Evolutionary conservation across 1,284 basidiomycete species (phyloP).

Genomic region (Cutaneotrichosporon dermatis): DNA sequence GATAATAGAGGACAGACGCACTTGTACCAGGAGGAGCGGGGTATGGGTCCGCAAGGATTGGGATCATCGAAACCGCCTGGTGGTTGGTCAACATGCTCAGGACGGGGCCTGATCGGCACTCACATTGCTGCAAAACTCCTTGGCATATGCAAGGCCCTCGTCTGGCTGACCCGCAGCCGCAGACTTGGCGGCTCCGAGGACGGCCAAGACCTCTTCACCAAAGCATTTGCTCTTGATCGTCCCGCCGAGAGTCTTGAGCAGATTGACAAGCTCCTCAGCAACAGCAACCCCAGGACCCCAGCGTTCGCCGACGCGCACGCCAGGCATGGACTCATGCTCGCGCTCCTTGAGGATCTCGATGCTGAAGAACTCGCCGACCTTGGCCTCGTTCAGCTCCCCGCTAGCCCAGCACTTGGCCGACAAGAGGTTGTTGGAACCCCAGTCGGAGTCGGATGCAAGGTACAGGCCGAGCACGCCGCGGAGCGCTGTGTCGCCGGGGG

Average conservation of each 20-base stretch:
- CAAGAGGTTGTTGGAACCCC: slow-evolving; percentile 24
- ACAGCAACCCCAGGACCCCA: slow-evolving; percentile 19
- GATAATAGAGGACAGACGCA: background rate
- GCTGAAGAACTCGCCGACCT: slow-evolving; percentile 30
- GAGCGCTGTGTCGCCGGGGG: slow-evolving; percentile 24
- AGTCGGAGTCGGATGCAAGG: slow-evolving; percentile 27
- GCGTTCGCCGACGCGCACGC: slow-evolving; percentile 31
- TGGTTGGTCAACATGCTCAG: background rate
- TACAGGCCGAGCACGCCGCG: slow-evolving; percentile 34
- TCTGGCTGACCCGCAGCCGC: slow-evolving; percentile 5
- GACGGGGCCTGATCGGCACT: slow-evolving; percentile 1
- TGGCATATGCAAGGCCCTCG: slow-evolving; percentile 14
- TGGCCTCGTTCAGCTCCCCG: slow-evolving; percentile 19
- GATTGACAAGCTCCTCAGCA: slow-evolving; percentile 16
- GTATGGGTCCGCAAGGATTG: slow-evolving; percentile 14
- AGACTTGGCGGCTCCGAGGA: slow-evolving; percentile 6
- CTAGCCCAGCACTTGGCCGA: slow-evolving; percentile 22
- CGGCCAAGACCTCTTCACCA: slow-evolving; percentile 26
- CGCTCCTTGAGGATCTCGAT: slow-evolving; percentile 29
- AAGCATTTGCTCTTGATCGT: slow-evolving; percentile 20
- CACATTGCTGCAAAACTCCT: slow-evolving; percentile 24
- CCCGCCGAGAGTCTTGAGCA: slow-evolving; percentile 21
- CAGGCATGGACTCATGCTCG: slow-evolving; percentile 32
- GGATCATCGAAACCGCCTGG: slow-evolving; percentile 14
- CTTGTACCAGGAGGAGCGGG: slow-evolving; percentile 12